These are phyloP conservation scores for Mycena metata DNA, from an alignment of 768 basidiomycete genomes.

Conservation along the genomic window DNA sequence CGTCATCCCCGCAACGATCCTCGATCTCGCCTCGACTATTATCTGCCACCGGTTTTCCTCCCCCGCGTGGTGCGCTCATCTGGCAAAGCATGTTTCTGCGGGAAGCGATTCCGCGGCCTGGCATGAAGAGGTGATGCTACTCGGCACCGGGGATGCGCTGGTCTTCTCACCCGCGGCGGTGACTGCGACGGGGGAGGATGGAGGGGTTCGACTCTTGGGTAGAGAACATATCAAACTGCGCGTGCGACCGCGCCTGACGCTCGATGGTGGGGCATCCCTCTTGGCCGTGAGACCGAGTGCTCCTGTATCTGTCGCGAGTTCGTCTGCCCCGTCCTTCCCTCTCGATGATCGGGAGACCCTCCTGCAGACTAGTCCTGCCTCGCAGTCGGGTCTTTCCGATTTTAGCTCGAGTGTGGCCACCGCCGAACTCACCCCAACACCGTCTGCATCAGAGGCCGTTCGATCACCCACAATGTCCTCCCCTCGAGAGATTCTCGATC, in stretches of 20 bases:
- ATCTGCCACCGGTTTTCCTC: conserved; percentile 70
- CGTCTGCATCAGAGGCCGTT: too few relatives aligned
- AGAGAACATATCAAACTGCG: background rate
- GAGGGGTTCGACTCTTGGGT: background rate
- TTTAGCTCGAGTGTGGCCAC: too few relatives aligned
- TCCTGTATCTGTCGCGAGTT: background rate
- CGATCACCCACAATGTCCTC: too few relatives aligned
- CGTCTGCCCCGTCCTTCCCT: too few relatives aligned
- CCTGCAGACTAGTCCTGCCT: too few relatives aligned
- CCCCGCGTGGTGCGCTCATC: conserved; percentile 67
- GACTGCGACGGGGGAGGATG: conserved; percentile 4
- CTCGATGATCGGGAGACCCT: too few relatives aligned
- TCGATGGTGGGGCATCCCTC: conserved; percentile 7
- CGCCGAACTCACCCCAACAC: too few relatives aligned
- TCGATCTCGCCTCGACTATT: conserved; percentile 62
- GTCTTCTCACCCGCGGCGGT: conserved; percentile 35
- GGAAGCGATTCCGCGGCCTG: conserved; percentile 49
- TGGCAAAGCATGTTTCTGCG: conserved; percentile 57
- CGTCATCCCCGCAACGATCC: conserved; percentile 63
- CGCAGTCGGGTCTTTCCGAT: too few relatives aligned
- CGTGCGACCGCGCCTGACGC: conserved; percentile 11
- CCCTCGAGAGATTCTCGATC: too few relatives aligned
- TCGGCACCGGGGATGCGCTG: conserved; percentile 32
- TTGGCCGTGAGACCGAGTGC: conserved; percentile 2
- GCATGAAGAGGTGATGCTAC: conserved; percentile 35